Conservation (phyloP, 331 rosid genomes). For the Acacia concinna region DNA sequence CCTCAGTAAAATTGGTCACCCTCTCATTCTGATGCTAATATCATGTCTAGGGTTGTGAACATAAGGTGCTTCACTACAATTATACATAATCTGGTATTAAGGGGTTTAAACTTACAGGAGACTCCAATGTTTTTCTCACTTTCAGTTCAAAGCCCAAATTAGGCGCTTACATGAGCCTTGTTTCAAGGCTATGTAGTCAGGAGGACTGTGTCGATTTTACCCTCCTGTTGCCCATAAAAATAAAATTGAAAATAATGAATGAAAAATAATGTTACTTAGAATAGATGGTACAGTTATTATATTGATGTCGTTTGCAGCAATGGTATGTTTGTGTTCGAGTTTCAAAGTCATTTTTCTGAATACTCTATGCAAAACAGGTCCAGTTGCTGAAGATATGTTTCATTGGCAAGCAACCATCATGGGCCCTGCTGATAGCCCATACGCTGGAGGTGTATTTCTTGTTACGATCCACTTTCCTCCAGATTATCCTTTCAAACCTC, state of each 20-base stretch:
- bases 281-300: not conserved
- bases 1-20: not conserved
- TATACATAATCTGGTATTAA: not conserved
- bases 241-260: not conserved
- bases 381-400: conserved; percentile 80
- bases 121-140: not conserved
- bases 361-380: conserved; percentile 12
- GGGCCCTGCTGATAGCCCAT: conserved; percentile 86
- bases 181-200: not conserved
- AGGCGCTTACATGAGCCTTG: not conserved
- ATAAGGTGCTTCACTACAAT: too few species aligned
- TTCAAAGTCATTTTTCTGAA: not conserved
- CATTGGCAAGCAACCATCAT: conserved; percentile 84
- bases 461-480: conserved; percentile 75
- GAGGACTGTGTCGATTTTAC: not conserved
- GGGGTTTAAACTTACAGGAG: not conserved
- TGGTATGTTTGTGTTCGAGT: conserved; percentile 9
- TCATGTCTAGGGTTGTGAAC: not conserved
- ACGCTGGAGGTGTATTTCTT: conserved; percentile 77
- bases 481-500: conserved; percentile 81
- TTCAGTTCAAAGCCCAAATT: not conserved
- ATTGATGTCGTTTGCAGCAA: not conserved
- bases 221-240: not conserved
- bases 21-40: not conserved
- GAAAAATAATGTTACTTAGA: not conserved